Percentiles rank a stretch among this genome's conserved stretches.
Evolutionary conservation across 305 asterid species (phyloP).

Genomic region (Salvia sclarea): DNA sequence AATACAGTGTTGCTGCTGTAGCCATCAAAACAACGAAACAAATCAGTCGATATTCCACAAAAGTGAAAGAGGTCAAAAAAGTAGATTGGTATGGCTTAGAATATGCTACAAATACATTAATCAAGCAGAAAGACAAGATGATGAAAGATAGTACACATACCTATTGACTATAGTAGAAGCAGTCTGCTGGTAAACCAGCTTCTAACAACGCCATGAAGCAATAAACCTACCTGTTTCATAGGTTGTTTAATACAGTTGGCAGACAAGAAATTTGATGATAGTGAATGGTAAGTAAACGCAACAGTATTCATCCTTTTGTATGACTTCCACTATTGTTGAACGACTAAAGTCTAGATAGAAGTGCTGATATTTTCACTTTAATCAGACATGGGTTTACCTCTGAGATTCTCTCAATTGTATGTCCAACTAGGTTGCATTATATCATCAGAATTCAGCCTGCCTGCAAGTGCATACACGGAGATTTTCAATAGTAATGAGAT

Average conservation of each 20-base stretch:
- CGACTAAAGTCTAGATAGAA: neutral
- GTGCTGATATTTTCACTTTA: neutral
- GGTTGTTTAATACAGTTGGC: too few relatives aligned
- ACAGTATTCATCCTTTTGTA: neutral
- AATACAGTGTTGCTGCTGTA: neutral
- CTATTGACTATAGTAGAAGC: neutral
- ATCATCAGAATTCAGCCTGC: conserved; percentile 16
- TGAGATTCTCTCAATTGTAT: neutral
- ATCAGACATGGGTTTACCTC: neutral
- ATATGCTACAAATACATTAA: neutral
- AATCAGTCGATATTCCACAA: neutral
- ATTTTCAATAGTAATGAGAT: neutral
- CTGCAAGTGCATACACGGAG: neutral
- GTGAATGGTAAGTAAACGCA: conserved; percentile 14
- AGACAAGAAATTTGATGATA: conserved; percentile 1
- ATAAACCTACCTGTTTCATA: conserved; percentile 43
- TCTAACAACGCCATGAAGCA: neutral
- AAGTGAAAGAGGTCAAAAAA: neutral
- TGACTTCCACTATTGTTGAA: neutral
- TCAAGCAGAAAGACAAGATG: neutral
- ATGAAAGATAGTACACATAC: neutral
- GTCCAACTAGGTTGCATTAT: neutral
- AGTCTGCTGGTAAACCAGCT: neutral
- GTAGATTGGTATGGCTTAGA: neutral
- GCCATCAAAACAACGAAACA: neutral